Evolutionary conservation across 257 asterid genomes (phyloP), one percentile per base, ranked within the genome.

Genomic region (Gentiana straminea): DNA sequence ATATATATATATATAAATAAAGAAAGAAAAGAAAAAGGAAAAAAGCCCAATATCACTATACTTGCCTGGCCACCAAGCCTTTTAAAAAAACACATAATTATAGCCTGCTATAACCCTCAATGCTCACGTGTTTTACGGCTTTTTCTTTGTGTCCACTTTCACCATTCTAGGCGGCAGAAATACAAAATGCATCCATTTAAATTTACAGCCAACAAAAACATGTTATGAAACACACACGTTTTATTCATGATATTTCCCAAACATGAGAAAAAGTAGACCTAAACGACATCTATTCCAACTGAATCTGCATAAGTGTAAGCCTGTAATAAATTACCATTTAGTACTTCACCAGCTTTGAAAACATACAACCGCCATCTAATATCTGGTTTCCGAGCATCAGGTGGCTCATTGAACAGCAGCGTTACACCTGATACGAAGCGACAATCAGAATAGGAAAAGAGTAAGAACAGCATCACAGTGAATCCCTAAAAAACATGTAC

Each of bases 291-390:
- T n/a, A 36, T 32, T 51, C 34, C 13, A 55, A 9, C n/a, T 4
- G 35, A 15, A 36, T 51, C 12, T 32, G 6, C 33, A 51, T 35
- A 35, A 13, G 2, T 13, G 3, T 51, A 62, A 7, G 51, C 54
- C 38, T 32, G 48, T n/a, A 59, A 10, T 55, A 12, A 56, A 45
- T 66, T 80, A 92, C 99, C 99, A 73, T 81, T 75, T 58, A 92
- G 92, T 59, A 70, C 86, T 66, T 92, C 99, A 58, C 95, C 95
- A 55, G 80, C 88, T 86, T 92, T 92, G 80, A 92, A 86, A 57
- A 92, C 94, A 74, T 92, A 92, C 58, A 92, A 67, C 35, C 95
- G 83, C 99, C 99, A 92, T 69, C 95, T 81, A 64, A 75, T 45
- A 48, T 82, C 84, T 54, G 97, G 89, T 65, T 81, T 81, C 54